These are phyloP conservation scores for Parmales sp. DNA, from an alignment of 108 stramenopile genomes.

Conservation along the genomic window DNA sequence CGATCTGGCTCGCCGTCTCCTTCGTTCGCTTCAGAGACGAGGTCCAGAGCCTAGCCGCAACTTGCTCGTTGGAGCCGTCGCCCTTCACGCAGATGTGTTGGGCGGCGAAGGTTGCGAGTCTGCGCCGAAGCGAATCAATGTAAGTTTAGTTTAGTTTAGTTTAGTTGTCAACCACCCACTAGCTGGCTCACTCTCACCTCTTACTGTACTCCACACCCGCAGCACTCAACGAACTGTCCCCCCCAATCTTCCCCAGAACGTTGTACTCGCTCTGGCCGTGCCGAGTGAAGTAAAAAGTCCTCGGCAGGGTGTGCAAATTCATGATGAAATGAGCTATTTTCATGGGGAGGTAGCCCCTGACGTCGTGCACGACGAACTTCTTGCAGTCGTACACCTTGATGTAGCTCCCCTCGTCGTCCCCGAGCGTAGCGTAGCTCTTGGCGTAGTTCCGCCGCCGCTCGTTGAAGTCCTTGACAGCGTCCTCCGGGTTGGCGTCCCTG, in stretches of 20 bases:
- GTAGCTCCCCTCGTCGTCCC: constrained; percentile 56
- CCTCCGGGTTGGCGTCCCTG: constrained; percentile 51
- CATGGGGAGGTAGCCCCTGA: constrained; percentile 71
- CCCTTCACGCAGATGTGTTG: not conserved
- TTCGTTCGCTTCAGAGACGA: constrained; percentile 86
- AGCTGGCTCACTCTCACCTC: no score
- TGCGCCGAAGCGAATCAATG: no score
- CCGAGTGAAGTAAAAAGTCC: constrained; percentile 86
- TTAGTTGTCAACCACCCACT: no score
- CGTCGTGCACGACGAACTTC: constrained; percentile 69
- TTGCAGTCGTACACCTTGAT: constrained; percentile 75
- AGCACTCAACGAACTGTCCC: constrained; percentile 83
- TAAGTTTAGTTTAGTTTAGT: no score
- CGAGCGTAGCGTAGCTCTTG: constrained; percentile 49
- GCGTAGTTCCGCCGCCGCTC: constrained; percentile 70
- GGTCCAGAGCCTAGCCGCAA: constrained; percentile 88
- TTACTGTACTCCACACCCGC: constrained; percentile 81
- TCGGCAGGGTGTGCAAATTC: constrained; percentile 74
- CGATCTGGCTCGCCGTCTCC: constrained; percentile 86
- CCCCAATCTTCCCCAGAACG: constrained; percentile 91
- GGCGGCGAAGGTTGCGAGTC: no score
- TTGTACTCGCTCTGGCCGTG: constrained; percentile 99
- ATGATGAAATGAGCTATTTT: constrained; percentile 87
- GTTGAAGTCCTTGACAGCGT: constrained; percentile 72
- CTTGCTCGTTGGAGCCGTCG: not conserved